Conservation (phyloP, 1,284 basidiomycete species). For the Rhodotorula sp. region DNA sequence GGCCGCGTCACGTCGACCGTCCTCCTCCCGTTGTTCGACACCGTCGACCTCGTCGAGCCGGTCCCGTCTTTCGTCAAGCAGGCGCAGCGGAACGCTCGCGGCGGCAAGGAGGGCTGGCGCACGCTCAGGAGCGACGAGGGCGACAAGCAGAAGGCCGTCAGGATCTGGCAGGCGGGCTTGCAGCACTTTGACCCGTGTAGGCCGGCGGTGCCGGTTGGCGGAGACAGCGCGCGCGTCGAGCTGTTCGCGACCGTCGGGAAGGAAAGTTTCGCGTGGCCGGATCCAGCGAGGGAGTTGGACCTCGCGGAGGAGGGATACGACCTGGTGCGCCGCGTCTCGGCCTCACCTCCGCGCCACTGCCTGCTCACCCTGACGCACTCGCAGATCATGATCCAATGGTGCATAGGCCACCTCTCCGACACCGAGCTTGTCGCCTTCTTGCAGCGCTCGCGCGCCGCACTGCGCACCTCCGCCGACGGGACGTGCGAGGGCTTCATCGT, state of each 20-base stretch:
- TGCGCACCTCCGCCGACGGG: constrained; percentile 54
- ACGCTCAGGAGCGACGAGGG: constrained; percentile 51
- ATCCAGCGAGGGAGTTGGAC: constrained; percentile 46
- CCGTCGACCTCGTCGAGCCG: constrained; percentile 85
- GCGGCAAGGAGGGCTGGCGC: constrained; percentile 61
- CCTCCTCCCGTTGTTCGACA: constrained; percentile 77
- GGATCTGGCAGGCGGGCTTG: constrained; percentile 72
- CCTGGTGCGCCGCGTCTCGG: constrained; percentile 54
- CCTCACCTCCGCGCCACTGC: neutral
- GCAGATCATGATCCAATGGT: constrained; percentile 90
- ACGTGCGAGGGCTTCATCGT: constrained; percentile 61
- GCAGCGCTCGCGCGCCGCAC: constrained; percentile 60
- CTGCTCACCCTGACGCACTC: neutral
- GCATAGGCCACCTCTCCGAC: constrained; percentile 70
- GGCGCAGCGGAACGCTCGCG: constrained; percentile 60
- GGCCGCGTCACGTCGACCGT: constrained; percentile 85
- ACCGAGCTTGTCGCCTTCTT: constrained; percentile 75
- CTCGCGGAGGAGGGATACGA: constrained; percentile 60
- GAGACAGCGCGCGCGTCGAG: constrained; percentile 8
- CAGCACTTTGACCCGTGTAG: constrained; percentile 74
- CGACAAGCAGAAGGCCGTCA: constrained; percentile 66
- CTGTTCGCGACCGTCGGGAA: constrained; percentile 42
- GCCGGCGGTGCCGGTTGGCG: constrained; percentile 55
- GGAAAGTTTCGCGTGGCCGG: constrained; percentile 51
- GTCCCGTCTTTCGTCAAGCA: constrained; percentile 72